Evolutionary conservation across 768 basidiomycete genomes (phyloP).

Genomic region (Dioszegia crocea): DNA sequence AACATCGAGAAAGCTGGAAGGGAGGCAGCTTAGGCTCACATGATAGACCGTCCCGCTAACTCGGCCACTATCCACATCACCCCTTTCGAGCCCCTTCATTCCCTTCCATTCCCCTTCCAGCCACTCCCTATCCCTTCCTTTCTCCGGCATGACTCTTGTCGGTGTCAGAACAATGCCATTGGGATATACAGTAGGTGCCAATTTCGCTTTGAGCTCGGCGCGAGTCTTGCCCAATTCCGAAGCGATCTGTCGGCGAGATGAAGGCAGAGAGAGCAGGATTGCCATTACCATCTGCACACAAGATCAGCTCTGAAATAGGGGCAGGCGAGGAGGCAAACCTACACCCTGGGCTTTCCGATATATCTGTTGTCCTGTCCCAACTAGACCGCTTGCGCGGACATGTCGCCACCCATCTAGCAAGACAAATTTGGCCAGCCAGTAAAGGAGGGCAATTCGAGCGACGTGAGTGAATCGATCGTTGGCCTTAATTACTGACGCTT

Average conservation of each 20-base stretch:
- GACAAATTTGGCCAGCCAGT: slow-evolving; percentile 23
- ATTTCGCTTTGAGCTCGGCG: slow-evolving; percentile 30
- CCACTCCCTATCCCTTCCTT: slow-evolving; percentile 41
- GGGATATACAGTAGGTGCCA: slow-evolving; percentile 34
- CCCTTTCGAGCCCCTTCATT: slow-evolving; percentile 41
- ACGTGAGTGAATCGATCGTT: slow-evolving; percentile 14
- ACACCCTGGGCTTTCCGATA: slow-evolving; percentile 21
- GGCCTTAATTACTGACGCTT: background rate
- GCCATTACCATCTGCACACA: slow-evolving; percentile 18
- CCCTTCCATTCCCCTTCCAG: slow-evolving; percentile 40
- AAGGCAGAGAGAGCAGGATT: slow-evolving; percentile 41
- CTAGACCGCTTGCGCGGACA: slow-evolving; percentile 40
- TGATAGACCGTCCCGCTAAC: slow-evolving; percentile 49
- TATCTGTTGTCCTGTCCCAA: slow-evolving; percentile 11
- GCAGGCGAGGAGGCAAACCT: slow-evolving; percentile 1
- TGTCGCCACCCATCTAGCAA: slow-evolving; percentile 34
- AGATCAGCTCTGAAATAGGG: background rate
- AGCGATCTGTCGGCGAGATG: slow-evolving; percentile 29
- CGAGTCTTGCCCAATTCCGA: slow-evolving; percentile 35
- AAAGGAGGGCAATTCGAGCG: slow-evolving; percentile 27
- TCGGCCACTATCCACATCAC: slow-evolving; percentile 39
- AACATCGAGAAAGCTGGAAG: too few relatives aligned
- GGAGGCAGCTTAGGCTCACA: too few relatives aligned
- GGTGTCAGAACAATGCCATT: slow-evolving; percentile 27
- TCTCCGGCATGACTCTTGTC: slow-evolving; percentile 27